These are phyloP conservation scores for Macrophomina pseudophaseolina DNA, from an alignment of 2,329 filamentous ascomycete genomes.

Conservation along the genomic window DNA sequence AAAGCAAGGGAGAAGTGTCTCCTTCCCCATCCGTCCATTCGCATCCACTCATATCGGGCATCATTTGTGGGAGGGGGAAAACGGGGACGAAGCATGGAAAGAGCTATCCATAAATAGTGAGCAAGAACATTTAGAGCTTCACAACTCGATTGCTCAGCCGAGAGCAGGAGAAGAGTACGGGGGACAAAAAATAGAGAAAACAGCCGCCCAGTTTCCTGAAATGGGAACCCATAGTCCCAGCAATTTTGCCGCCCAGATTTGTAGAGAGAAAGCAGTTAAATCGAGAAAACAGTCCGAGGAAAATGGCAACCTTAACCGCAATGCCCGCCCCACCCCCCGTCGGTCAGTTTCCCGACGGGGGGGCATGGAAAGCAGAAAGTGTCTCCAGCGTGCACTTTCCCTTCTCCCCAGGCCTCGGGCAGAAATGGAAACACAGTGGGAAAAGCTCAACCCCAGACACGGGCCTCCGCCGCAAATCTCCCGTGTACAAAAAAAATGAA, in stretches of 20 bases:
- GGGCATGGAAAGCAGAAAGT: not conserved
- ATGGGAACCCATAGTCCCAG: not conserved
- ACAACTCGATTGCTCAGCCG: too few relatives aligned
- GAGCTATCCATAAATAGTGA: constrained; percentile 8
- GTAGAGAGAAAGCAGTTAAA: not conserved
- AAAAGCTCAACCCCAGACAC: not conserved
- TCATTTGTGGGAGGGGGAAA: not conserved
- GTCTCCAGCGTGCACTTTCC: too few relatives aligned
- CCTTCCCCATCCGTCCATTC: not conserved
- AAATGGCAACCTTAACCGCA: not conserved
- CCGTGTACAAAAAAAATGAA: too few relatives aligned
- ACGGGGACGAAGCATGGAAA: not conserved
- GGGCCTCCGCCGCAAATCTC: not conserved
- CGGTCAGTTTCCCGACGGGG: too few relatives aligned
- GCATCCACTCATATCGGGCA: not conserved
- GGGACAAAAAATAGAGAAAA: not conserved
- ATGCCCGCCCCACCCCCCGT: not conserved
- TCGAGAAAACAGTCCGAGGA: not conserved
- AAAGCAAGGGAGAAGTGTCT: not conserved
- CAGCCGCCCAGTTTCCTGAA: not conserved
- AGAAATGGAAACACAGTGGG: too few relatives aligned
- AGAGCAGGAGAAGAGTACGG: not conserved
- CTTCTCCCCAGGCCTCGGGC: too few relatives aligned
- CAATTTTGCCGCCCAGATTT: not conserved
- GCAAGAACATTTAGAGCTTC: too few relatives aligned